phyloP scores from a whole-genome alignment of 371 early-diverging fungal genomes.

The Apophysomyces variabilis region DNA sequence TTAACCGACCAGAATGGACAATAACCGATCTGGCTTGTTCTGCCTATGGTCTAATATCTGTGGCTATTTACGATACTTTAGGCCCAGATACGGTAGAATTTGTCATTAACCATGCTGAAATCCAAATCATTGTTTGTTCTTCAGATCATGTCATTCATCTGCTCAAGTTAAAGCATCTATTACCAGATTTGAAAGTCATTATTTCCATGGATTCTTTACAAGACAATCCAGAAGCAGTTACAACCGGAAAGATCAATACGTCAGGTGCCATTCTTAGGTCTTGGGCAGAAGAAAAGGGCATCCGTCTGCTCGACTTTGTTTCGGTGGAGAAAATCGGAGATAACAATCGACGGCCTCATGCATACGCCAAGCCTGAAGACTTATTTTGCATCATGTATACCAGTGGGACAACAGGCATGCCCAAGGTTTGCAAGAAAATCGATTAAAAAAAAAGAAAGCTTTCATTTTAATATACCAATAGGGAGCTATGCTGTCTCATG shows the following conservation, averaged over 20 bases:
- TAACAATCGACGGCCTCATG: constrained; percentile 39
- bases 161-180: constrained; percentile 55
- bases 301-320: constrained; percentile 57
- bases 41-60: constrained; percentile 66
- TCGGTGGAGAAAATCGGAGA: constrained; percentile 67
- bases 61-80: constrained; percentile 96
- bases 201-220: constrained; percentile 77
- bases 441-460: constrained; percentile 6
- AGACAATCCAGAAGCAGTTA: constrained; percentile 25
- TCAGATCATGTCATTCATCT: constrained; percentile 67
- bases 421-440: constrained; percentile 40
- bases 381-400: constrained; percentile 55
- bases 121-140: constrained; percentile 77
- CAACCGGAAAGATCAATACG: background rate
- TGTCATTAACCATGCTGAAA: constrained; percentile 74
- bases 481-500: constrained; percentile 62
- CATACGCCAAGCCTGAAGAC: constrained; percentile 56
- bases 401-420: constrained; percentile 72
- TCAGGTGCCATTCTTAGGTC: constrained; percentile 35
- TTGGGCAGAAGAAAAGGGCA: constrained; percentile 56
- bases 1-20: constrained; percentile 95
- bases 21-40: constrained; percentile 73
- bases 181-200: constrained; percentile 72
- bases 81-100: constrained; percentile 80
- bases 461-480: constrained; percentile 14